Base-by-base conservation (phyloP, 2,329 filamentous ascomycete genomes). In the Colletotrichum caudatum region DNA sequence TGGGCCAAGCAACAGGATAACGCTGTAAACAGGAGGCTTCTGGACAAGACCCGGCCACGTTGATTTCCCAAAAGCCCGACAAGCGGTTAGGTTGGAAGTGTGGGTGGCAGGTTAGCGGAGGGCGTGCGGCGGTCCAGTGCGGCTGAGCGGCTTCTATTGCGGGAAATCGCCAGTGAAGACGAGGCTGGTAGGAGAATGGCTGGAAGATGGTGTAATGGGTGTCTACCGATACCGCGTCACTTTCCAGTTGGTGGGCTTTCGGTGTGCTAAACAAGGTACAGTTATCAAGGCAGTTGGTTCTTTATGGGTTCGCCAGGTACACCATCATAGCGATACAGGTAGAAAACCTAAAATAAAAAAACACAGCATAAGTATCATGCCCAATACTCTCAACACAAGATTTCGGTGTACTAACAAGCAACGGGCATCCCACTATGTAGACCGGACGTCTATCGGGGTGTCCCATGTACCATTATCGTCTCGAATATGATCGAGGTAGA, bases 31-130 rank as follows among this genome's bases (percentile, higher is more conserved):
- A 20, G 23, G 29, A 29, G 9, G 23, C 33, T 48, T 61, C 12
- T 57, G 64, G 57, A 62, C 48, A 57, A 62, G n/a, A 39, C 12
- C 37, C 6, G 11, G 41, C 64, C 64, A 67, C 57, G 35, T 62
- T 62, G 41, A 54, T 51, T n/a, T 12, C 4, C 29, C 39, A 33
- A 39, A 12, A 35, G 59, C 23, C 41, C 23, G 41, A 6, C 50
- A 29, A 39, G 64, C 39, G 41, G 48, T 39, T 41, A 14, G 14
- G 14, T 18, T 5, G 16, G n/a, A n/a, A 35, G 6, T 18, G 16
- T 63, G 46, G n/a, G 4, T 29, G 46, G 44, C 33, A 35, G 46
- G 18, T n/a, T 18, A 9, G n/a, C 11, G n/a, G 9, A 61, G 9
- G 5, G 48, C 46, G 33, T 39, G 35, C 16, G 48, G 16, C 18